phyloP scores from a whole-genome alignment of 768 basidiomycete genomes.

The Xerocomellus chrysenteron region DNA sequence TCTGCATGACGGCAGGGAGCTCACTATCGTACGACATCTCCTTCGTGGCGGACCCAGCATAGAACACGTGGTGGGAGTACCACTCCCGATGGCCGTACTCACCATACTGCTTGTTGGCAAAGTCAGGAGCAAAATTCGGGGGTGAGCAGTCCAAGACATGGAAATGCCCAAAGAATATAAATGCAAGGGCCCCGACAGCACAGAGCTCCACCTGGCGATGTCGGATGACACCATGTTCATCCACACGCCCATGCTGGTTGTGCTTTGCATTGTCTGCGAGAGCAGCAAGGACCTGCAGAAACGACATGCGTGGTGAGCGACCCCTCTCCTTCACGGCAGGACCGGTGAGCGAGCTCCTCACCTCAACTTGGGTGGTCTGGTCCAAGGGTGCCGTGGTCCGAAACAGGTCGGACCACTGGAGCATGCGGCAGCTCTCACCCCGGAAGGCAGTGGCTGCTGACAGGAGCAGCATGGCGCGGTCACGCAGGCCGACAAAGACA shows the following conservation, averaged over 20 bases:
- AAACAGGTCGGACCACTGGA: constrained; percentile 5
- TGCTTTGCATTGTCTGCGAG: constrained; percentile 33
- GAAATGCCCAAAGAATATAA: constrained; percentile 31
- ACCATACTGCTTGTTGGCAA: constrained; percentile 18
- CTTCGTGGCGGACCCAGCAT: constrained; percentile 1
- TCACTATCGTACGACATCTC: constrained; percentile 31
- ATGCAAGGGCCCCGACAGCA: constrained; percentile 26
- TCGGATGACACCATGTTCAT: constrained; percentile 32
- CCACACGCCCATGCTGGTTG: constrained; percentile 31
- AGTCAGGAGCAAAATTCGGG: constrained; percentile 31
- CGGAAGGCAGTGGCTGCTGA: not conserved
- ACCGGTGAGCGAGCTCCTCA: not conserved
- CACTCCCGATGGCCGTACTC: constrained; percentile 31
- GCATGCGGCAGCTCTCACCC: not conserved
- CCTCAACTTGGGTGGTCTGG: not conserved
- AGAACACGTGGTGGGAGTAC: constrained; percentile 31
- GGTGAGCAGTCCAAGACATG: constrained; percentile 23
- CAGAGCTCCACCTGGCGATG: constrained; percentile 33
- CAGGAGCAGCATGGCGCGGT: not conserved
- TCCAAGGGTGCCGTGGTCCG: not conserved
- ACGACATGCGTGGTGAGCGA: not conserved
- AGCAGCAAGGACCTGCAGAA: constrained; percentile 26
- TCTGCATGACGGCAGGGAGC: not conserved
- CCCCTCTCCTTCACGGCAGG: too few relatives aligned
- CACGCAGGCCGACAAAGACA: not conserved